Evolutionary conservation across 495 filamentous ascomycete species (phyloP).

Genomic region (Collariella sp.): DNA sequence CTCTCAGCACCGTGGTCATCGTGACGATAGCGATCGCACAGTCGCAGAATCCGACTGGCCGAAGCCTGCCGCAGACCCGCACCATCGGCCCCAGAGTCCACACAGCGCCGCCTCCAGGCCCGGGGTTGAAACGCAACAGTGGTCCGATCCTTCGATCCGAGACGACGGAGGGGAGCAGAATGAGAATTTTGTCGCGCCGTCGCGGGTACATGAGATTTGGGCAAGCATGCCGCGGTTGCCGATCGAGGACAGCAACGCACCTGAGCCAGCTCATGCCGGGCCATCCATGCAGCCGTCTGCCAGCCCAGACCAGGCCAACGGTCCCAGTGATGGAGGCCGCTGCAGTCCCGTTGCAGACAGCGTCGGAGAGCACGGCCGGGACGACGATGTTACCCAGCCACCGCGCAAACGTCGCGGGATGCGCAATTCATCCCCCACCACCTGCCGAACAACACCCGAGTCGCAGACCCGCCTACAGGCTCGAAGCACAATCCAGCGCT

Average conservation of each 20-base stretch:
- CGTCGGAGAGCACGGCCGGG: not conserved
- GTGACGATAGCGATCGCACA: slow-evolving; percentile 7
- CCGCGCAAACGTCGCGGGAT: not conserved
- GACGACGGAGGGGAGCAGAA: not conserved
- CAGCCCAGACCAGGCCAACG: slow-evolving; percentile 1
- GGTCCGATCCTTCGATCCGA: not conserved
- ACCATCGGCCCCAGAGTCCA: not conserved
- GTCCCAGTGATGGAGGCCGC: not conserved
- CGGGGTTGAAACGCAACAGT: not conserved
- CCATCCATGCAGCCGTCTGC: no score
- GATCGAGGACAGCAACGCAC: not conserved
- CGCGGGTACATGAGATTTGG: not conserved
- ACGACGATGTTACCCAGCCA: not conserved
- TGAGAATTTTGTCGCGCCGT: not conserved
- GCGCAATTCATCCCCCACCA: not conserved
- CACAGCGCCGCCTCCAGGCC: not conserved
- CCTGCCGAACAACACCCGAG: not conserved
- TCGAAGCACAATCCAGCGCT: not conserved
- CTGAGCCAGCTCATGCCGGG: slow-evolving; percentile 5
- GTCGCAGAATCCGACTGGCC: not conserved
- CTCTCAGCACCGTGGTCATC: slow-evolving; percentile 6
- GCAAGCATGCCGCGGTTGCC: not conserved
- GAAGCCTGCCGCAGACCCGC: no score
- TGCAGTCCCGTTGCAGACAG: not conserved
- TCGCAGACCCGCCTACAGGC: not conserved